These are phyloP conservation scores for Keithomyces neogunnii DNA, from an alignment of 2,329 filamentous ascomycete genomes.

Conservation along the genomic window DNA sequence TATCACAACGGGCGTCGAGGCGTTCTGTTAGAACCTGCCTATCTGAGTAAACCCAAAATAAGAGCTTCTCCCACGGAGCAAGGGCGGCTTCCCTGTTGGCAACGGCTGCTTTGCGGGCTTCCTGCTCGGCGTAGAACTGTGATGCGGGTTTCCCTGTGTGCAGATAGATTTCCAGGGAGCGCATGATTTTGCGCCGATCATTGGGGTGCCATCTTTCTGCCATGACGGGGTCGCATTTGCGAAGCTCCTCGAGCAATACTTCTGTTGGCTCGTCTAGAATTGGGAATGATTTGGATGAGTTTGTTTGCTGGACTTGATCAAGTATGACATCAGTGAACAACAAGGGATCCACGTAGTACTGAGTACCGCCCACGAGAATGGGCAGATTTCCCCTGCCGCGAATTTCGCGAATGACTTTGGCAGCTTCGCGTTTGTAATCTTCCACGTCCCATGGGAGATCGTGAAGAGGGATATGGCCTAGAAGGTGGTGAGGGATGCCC, in stretches of 20 bases:
- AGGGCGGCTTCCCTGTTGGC: slow-evolving; percentile 13
- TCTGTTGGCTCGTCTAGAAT: slow-evolving; percentile 66
- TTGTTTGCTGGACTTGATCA: slow-evolving; percentile 27
- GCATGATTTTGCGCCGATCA: slow-evolving; percentile 79
- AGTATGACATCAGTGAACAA: slow-evolving; percentile 63
- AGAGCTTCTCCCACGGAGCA: slow-evolving; percentile 45
- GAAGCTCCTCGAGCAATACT: slow-evolving; percentile 62
- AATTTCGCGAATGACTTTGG: slow-evolving; percentile 67
- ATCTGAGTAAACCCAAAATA: slow-evolving; percentile 84
- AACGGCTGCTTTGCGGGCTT: slow-evolving; percentile 25
- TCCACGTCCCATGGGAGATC: slow-evolving; percentile 79
- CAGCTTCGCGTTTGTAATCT: slow-evolving; percentile 64
- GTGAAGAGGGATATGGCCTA: slow-evolving; percentile 67
- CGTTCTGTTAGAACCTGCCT: slow-evolving; percentile 58
- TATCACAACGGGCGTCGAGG: slow-evolving; percentile 70
- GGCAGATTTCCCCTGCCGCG: slow-evolving; percentile 69
- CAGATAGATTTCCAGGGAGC: slow-evolving; percentile 84
- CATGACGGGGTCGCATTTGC: slow-evolving; percentile 80
- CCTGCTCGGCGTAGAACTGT: slow-evolving; percentile 78
- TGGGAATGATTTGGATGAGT: slow-evolving; percentile 42
- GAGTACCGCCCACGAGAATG: slow-evolving; percentile 87
- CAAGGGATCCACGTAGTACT: slow-evolving; percentile 88
- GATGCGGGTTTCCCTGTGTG: slow-evolving; percentile 75
- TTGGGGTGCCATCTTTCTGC: slow-evolving; percentile 90
- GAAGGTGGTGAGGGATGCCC: slow-evolving; percentile 78